Evolutionary conservation across 768 basidiomycete species (phyloP).

Genomic region (Floccularia luteovirens): DNA sequence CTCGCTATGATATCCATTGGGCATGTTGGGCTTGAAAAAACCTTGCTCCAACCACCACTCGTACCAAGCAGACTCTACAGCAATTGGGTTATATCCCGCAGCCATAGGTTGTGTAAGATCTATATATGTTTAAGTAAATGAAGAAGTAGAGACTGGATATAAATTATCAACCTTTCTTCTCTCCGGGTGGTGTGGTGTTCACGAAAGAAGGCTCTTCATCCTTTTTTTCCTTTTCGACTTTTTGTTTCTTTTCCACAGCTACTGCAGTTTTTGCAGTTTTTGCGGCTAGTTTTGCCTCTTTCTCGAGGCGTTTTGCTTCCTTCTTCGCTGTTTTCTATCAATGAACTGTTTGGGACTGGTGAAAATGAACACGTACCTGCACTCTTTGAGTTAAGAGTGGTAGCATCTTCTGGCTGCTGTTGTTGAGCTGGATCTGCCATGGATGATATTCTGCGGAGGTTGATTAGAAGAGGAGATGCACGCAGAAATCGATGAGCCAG

Average conservation of each 20-base stretch:
- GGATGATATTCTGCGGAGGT: constrained; percentile 1
- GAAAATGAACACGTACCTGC: constrained; percentile 20
- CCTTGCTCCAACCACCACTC: constrained; percentile 95
- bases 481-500: too few species aligned
- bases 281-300: constrained; percentile 70
- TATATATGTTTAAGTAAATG: constrained; percentile 18
- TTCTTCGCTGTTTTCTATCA: constrained; percentile 55
- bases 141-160: neutral
- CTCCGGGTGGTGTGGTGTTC: constrained; percentile 81
- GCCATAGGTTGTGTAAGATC: constrained; percentile 87
- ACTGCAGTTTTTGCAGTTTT: constrained; percentile 48
- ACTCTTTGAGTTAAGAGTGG: constrained; percentile 32
- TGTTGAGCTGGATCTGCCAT: constrained; percentile 3
- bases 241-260: constrained; percentile 59
- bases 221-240: constrained; percentile 69
- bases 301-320: constrained; percentile 76
- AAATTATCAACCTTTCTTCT: constrained; percentile 77
- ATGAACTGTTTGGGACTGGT: too few species aligned
- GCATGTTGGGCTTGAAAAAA: constrained; percentile 75
- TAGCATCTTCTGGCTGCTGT: constrained; percentile 15
- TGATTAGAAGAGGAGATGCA: constrained; percentile 4
- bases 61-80: constrained; percentile 94
- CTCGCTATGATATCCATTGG: constrained; percentile 49
- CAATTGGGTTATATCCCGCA: constrained; percentile 90
- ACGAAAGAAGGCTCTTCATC: constrained; percentile 68